phyloP scores from a whole-genome alignment of 768 basidiomycete genomes.

The Agrocybe chaxingu region DNA sequence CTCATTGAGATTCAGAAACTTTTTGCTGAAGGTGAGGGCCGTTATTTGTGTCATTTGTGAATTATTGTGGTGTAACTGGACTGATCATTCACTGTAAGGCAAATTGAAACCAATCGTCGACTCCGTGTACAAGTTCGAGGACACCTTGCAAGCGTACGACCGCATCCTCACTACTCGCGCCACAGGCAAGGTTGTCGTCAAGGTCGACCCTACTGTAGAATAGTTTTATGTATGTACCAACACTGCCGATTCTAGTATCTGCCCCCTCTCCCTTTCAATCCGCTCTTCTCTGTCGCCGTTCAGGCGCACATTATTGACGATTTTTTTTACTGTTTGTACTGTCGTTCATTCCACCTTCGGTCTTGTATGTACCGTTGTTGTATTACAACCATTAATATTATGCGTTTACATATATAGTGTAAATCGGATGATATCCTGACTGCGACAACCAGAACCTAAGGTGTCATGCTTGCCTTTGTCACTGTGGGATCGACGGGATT shows the following conservation, averaged over 20 bases:
- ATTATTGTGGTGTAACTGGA: no score
- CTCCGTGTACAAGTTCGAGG: constrained; percentile 54
- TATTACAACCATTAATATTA: no score
- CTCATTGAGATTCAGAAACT: constrained; percentile 32
- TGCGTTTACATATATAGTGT: no score
- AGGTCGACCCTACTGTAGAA: constrained; percentile 27
- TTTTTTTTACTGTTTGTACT: no score
- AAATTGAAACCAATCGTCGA: constrained; percentile 56
- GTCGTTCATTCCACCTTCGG: no score
- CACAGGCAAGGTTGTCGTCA: constrained; percentile 66
- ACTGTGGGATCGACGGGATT: constrained; percentile 92
- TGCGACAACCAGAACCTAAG: not conserved
- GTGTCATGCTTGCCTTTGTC: constrained; percentile 56
- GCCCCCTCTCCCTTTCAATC: no score
- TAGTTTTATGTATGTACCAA: not conserved
- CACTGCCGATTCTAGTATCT: not conserved
- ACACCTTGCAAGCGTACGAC: constrained; percentile 61
- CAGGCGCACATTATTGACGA: no score
- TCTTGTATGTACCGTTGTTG: no score
- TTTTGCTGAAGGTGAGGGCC: constrained; percentile 38
- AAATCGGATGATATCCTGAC: no score
- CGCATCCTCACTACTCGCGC: constrained; percentile 51
- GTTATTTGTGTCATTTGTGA: not conserved
- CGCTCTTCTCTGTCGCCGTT: no score
- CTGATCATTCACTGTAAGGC: constrained; percentile 24